These are phyloP conservation scores for Malus sylvestris DNA, from an alignment of 306 rosid species.

Conservation along the genomic window DNA sequence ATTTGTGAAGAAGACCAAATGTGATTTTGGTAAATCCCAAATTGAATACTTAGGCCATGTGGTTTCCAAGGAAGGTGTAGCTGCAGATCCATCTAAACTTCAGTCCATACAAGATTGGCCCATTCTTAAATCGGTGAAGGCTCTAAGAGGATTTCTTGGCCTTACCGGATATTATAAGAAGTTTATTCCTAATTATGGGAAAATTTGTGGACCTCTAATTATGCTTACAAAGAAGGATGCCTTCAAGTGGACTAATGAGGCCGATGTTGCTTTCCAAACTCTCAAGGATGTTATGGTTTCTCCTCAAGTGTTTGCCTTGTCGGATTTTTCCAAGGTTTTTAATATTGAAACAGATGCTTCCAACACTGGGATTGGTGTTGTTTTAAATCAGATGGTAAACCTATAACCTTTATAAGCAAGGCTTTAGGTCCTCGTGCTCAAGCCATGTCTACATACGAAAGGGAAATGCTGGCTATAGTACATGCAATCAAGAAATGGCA, in stretches of 20 bases:
- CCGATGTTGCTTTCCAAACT: not conserved
- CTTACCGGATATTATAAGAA: too few species aligned
- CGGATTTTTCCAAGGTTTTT: not conserved
- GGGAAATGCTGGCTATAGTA: not conserved
- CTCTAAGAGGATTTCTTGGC: not conserved
- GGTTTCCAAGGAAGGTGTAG: not conserved
- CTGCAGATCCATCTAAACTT: not conserved
- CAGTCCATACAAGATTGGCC: not conserved
- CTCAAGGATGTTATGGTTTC: not conserved
- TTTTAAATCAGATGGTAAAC: not conserved
- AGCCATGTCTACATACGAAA: not conserved
- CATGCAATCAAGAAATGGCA: not conserved
- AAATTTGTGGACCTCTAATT: not conserved
- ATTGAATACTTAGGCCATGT: not conserved
- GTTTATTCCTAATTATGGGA: too few species aligned
- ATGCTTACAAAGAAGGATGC: not conserved
- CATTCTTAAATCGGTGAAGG: not conserved
- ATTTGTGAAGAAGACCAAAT: not conserved
- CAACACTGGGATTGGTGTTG: not conserved
- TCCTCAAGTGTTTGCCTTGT: not conserved
- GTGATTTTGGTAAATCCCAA: not conserved
- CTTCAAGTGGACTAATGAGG: not conserved
- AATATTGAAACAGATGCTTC: not conserved
- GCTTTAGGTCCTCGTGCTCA: too few species aligned
- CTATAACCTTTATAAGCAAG: not conserved